Base-by-base conservation (phyloP, 352 stramenopile genomes). In the Phytophthora multivora region DNA sequence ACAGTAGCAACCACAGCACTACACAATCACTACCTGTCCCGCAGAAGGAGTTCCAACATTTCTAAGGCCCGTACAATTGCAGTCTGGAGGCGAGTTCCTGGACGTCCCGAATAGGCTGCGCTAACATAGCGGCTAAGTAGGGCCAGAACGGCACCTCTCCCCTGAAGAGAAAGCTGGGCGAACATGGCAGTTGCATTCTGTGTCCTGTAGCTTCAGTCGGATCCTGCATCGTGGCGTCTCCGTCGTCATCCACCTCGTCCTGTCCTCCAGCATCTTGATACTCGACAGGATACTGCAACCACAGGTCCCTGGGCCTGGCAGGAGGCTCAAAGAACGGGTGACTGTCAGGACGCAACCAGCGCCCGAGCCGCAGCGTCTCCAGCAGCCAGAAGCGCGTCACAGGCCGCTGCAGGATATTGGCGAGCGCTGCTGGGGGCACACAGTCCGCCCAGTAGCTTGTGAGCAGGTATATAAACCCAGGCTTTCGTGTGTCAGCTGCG, bases 81-180 rank as follows among this genome's bases (percentile, higher is more conserved):
- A 91, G 28, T 51, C 73, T 61, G 3, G 19, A 11, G 2, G 57
- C 19, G 15, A 93, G 67, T 10, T 86, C 80, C 0, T 59, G 41
- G 1, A 69, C 49, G 23, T 71, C 68, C 2, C 18, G 51, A 33
- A 89, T 88, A 2, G 82, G 82, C 15, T 71, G 53, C 2, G 58
- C 58, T 35, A 93, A 26, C 19, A 77, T 75, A 7, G 71, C 71
- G 11, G 85, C 63, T 31, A 82, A 58, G 49, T 91, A 93, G 3
- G 85, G 85, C 85, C 85, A 93, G n/a, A 88, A 38, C 38, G 85
- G 85, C 39, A 93, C 75, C 30, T 71, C 26, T 3, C 69, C 50
- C 36, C 58, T 38, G 19, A 68, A 80, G 2, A 53, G 18, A 42
- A 69, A 76, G 16, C 26, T 31, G 19, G 71, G 68, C 10, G 82